Conservation (phyloP, 306 rosid genomes). For the Vigna reflexopilosa region DNA sequence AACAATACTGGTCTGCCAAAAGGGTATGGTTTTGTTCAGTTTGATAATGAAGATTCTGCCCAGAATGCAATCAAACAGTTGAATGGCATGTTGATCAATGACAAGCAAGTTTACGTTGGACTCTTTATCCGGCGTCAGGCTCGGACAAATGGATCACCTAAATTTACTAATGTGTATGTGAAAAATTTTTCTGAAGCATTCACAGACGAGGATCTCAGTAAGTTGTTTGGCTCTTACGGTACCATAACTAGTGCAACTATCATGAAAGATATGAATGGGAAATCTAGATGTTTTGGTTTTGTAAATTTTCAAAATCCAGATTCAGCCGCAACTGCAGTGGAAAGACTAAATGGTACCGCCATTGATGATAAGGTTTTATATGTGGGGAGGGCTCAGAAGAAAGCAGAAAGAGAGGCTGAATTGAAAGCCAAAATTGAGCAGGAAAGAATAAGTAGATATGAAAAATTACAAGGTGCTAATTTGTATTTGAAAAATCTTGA, state of each 20-base stretch:
- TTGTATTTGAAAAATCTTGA: conserved; percentile 85
- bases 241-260: conserved; percentile 70
- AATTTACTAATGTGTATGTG: conserved; percentile 80
- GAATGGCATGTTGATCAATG: conserved; percentile 86
- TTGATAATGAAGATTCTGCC: conserved; percentile 72
- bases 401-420: conserved; percentile 76
- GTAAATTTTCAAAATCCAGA: conserved; percentile 68
- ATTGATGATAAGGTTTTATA: conserved; percentile 64
- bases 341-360: conserved; percentile 63
- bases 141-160: conserved; percentile 55
- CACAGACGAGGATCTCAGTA: conserved; percentile 62
- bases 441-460: conserved; percentile 74
- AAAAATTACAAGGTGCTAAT: conserved; percentile 86
- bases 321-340: conserved; percentile 74
- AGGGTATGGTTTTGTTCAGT: conserved; percentile 90
- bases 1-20: conserved; percentile 63
- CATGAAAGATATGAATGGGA: conserved; percentile 71
- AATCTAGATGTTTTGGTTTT: conserved; percentile 87
- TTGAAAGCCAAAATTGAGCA: conserved; percentile 76
- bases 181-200: conserved; percentile 69
- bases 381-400: conserved; percentile 87
- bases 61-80: conserved; percentile 63
- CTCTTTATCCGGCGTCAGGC: conserved; percentile 59
- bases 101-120: conserved; percentile 72
- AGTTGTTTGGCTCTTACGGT: conserved; percentile 62